These are phyloP conservation scores for Periconia sp. DNA, from an alignment of 2,329 filamentous ascomycete genomes.

Conservation along the genomic window DNA sequence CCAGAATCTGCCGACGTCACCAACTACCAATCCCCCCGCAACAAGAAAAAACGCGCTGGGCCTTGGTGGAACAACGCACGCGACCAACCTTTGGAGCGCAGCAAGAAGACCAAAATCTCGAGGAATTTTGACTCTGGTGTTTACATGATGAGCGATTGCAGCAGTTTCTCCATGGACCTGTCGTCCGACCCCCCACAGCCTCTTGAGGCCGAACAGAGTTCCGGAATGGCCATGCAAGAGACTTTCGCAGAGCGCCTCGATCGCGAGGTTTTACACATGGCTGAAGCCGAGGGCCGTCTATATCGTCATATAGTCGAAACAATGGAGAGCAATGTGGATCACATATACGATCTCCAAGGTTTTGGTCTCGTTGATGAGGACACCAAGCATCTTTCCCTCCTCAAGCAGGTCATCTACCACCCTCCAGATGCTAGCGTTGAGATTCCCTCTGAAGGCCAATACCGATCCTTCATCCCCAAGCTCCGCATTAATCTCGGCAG, in stretches of 20 bases:
- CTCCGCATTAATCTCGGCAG: constrained; percentile 23
- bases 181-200: not conserved
- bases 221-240: not conserved
- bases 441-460: constrained; percentile 29
- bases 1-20: constrained; percentile 31
- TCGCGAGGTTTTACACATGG: constrained; percentile 7
- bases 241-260: not conserved
- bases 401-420: constrained; percentile 29
- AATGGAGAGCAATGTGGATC: not conserved
- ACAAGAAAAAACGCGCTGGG: constrained; percentile 36
- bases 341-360: not conserved
- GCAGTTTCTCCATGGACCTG: constrained; percentile 10
- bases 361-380: constrained; percentile 10
- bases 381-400: constrained; percentile 15
- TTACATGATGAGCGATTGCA: constrained; percentile 36
- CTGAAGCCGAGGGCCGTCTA: not conserved
- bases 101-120: constrained; percentile 30
- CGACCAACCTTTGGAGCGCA: constrained; percentile 13
- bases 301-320: not conserved
- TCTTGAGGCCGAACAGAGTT: not conserved
- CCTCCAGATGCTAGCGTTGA: constrained; percentile 25
- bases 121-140: constrained; percentile 37
- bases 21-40: constrained; percentile 35
- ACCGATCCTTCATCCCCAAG: constrained; percentile 32
- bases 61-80: constrained; percentile 30